These are phyloP conservation scores for Fusarium coffeatum DNA, from an alignment of 2,329 filamentous ascomycete species.

Conservation along the genomic window DNA sequence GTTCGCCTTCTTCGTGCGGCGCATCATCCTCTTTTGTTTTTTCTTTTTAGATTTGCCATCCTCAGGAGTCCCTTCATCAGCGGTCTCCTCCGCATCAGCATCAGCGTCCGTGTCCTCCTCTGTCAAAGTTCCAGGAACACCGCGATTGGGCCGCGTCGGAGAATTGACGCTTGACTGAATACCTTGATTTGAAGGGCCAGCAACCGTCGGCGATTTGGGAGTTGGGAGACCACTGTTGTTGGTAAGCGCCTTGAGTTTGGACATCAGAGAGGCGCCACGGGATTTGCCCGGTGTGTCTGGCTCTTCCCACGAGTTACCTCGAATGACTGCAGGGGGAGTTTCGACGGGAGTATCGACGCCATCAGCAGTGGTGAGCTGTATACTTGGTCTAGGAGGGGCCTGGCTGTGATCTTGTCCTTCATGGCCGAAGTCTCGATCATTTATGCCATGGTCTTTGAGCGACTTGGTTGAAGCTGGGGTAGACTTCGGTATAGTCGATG, in stretches of 20 bases:
- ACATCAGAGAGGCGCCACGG: conserved; percentile 76
- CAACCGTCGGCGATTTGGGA: conserved; percentile 54
- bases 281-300: conserved; percentile 70
- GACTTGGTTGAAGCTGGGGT: conserved; percentile 41
- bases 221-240: conserved; percentile 61
- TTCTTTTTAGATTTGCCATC: conserved; percentile 58
- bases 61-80: conserved; percentile 72
- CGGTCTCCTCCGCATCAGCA: conserved; percentile 86
- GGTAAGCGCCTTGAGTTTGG: conserved; percentile 80
- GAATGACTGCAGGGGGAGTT: conserved; percentile 63
- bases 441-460: conserved; percentile 36
- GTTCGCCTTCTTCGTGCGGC: conserved; percentile 64
- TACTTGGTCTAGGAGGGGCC: conserved; percentile 64
- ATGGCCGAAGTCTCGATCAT: conserved; percentile 38
- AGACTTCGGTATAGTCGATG: conserved; percentile 37
- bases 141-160: conserved; percentile 60
- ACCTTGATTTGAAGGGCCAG: conserved; percentile 50
- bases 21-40: conserved; percentile 73
- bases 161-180: conserved; percentile 60
- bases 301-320: conserved; percentile 75
- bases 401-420: conserved; percentile 32
- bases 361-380: conserved; percentile 77
- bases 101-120: conserved; percentile 63
- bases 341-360: conserved; percentile 62
- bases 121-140: conserved; percentile 65